Conservation (phyloP, 2,329 filamentous ascomycete species). For the Monosporascus sp. region DNA sequence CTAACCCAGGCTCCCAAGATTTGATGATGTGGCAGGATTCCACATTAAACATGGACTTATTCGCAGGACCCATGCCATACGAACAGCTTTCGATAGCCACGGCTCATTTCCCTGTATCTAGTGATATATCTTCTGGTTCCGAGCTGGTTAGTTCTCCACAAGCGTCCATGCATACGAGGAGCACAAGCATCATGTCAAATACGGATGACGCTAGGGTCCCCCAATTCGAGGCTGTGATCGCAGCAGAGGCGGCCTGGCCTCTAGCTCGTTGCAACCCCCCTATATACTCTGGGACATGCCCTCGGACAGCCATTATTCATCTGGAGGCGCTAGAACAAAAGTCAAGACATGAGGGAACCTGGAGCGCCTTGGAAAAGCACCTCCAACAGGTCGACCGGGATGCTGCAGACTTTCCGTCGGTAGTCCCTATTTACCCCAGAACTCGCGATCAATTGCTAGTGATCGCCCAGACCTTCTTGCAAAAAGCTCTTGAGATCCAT, state of each 20-base stretch:
- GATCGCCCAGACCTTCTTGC: constrained; percentile 64
- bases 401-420: constrained; percentile 31
- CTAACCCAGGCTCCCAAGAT: constrained; percentile 36
- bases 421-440: constrained; percentile 39
- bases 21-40: constrained; percentile 40
- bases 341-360: constrained; percentile 41
- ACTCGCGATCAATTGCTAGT: constrained; percentile 66
- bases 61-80: constrained; percentile 27
- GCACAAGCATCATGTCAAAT: constrained; percentile 41
- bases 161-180: constrained; percentile 40
- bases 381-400: constrained; percentile 33
- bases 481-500: constrained; percentile 66
- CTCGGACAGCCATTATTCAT: constrained; percentile 45
- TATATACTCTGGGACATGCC: constrained; percentile 38
- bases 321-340: constrained; percentile 45
- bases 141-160: constrained; percentile 38
- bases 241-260: constrained; percentile 45
- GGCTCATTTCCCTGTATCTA: constrained; percentile 33
- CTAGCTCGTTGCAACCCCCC: constrained; percentile 45
- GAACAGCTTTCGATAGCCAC: constrained; percentile 28
- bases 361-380: constrained; percentile 38
- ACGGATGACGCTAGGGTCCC: constrained; percentile 32
- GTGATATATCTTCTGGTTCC: constrained; percentile 36
- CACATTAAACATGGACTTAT: constrained; percentile 37
- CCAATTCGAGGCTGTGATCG: constrained; percentile 42